Base-by-base conservation (phyloP, 768 basidiomycete species). In the Candolleomyces eurysporus region DNA sequence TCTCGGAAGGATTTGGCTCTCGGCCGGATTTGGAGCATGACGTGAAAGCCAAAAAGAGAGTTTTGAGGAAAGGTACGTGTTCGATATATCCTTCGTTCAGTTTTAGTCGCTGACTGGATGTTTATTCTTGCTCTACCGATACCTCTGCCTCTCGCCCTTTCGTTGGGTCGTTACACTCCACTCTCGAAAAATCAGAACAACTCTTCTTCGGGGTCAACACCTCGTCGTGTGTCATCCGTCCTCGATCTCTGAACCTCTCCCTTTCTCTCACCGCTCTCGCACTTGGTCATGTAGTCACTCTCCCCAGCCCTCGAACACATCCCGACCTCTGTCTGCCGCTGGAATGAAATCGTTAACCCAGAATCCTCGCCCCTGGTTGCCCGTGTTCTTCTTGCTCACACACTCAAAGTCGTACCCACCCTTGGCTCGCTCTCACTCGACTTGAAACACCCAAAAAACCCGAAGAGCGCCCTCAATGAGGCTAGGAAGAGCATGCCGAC, bases 311-410 rank as follows among this genome's bases (percentile, higher is more conserved):
- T 99, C 31, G 97, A 98, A 73, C 92, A 95, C 68, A 97, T 99
- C 45, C 96, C 96, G 2, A 98, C 96, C 68, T 98, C 96, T 0
- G 94, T 98, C 52, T 87, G 92, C 13, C 78, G 98, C 11, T 98
- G 97, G 97, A 98, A 98, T 71, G 94, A 97, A 73, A 94, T 93
- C 0, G 96, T 99, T 67, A 98, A 97, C 69, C 87, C 98, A 17
- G 97, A 99, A 77, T 82, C 88, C 21, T 91, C 91, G 32, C 85
- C 90, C 0, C 82, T 86, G 1, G 97, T 98, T 66, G 97, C 96
- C 2, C 89, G 94, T 5, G 89, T 97, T 63, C 82, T 98, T 17
- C 88, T 98, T 21, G 84, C 92, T 0, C 90, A 96, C 36, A 96
- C 97, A 0, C 96, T 98, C 9, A 96, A 98, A 75, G 94, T 98